Base-by-base conservation (phyloP, 2,329 filamentous ascomycete species). In the Mycosphaerelloides madeirae region DNA sequence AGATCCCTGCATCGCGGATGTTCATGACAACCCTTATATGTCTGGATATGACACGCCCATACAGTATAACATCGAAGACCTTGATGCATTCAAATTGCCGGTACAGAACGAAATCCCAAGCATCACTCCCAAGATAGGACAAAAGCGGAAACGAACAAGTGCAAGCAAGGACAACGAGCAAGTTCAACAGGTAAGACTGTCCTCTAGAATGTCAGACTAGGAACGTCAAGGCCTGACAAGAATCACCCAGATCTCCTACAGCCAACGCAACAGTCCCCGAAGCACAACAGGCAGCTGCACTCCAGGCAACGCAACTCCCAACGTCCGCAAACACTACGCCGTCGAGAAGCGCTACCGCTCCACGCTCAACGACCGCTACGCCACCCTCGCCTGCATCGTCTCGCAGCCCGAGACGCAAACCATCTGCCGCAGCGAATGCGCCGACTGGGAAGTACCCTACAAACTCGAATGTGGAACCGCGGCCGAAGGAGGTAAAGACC, bases 301-400 rank as follows among this genome's bases (percentile, higher is more conserved):
- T 8, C 13, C 9, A 6, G 12, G 29, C 11, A 29, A 31, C 6
- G 29, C n/a, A n/a, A n/a, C 31, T n/a, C 40, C 40, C 20, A 42
- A 32, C 20, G 14, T 22, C 16, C 7, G 68, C 64, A 1, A 60
- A 64, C 5, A 73, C 68, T 5, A 71, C 65, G 14, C 66, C 62
- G 2, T 55, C 66, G 64, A 68, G n/a, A 53, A 69, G 37, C 37
- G 44, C 7, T 52, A 52, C 19, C 46, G 49, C 25, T 47, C 49
- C 4, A 49, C 43, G 3, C 32, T 52, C 8, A 52, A 52, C 25
- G 46, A 52, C 20, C 49, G 49, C 19, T 52, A 49, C 37, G 49
- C 49, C 3, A 49, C 46, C 2, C 43, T 52, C 12, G 49, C 49
- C 8, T 46, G 49, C 8, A 38, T 52, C 29, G 49, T 52, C 6